Conservation (phyloP, 1,284 basidiomycete genomes). For the Leccinum subfulvum region DNA sequence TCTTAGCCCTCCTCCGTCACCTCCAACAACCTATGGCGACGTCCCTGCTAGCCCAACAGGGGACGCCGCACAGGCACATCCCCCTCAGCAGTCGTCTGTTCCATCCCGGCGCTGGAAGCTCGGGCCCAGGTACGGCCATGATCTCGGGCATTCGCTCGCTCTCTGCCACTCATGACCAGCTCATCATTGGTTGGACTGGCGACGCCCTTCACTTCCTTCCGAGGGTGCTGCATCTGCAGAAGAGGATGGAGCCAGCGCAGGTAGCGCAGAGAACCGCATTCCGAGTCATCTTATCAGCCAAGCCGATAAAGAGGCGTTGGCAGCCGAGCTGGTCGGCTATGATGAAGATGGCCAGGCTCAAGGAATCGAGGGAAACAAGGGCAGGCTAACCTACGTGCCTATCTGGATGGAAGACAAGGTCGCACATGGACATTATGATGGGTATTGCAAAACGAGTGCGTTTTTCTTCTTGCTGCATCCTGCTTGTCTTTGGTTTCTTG, state of each 20-base stretch:
- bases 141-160: constrained; percentile 90
- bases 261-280: constrained; percentile 20
- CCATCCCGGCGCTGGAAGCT: constrained; percentile 64
- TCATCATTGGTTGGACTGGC: constrained; percentile 93
- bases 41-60: constrained; percentile 36
- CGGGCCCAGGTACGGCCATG: constrained; percentile 86
- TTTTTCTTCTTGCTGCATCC: constrained; percentile 17
- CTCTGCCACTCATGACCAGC: constrained; percentile 80
- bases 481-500: not conserved
- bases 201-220: constrained; percentile 61
- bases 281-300: constrained; percentile 49
- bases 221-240: constrained; percentile 25
- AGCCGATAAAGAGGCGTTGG: constrained; percentile 62
- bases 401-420: constrained; percentile 91
- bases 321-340: constrained; percentile 57
- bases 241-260: constrained; percentile 9
- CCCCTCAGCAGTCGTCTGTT: constrained; percentile 15
- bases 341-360: constrained; percentile 53
- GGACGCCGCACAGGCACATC: constrained; percentile 12
- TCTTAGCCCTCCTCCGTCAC: constrained; percentile 68
- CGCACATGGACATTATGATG: constrained; percentile 92
- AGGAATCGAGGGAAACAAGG: constrained; percentile 43
- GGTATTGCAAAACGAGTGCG: constrained; percentile 96
- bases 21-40: constrained; percentile 48
- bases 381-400: constrained; percentile 73